Evolutionary conservation across 495 filamentous ascomycete genomes (phyloP).

Genomic region (Aspergillus olivimuriae): DNA sequence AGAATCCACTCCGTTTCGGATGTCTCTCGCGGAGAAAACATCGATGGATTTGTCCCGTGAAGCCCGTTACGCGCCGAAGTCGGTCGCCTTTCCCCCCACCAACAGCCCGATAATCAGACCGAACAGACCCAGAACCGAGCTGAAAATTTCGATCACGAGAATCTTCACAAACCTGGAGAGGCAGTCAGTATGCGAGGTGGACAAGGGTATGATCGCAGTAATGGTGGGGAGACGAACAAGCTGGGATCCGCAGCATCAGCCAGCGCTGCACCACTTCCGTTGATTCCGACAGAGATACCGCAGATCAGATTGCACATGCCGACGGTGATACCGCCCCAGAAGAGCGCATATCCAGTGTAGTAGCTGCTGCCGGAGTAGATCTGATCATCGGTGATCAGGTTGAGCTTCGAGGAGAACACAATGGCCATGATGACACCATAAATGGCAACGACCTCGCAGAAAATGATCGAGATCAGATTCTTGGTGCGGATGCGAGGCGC

Average conservation of each 20-base stretch:
- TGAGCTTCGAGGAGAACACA: constrained; percentile 85
- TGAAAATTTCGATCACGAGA: constrained; percentile 98
- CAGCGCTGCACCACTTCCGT: constrained; percentile 90
- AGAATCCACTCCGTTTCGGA: constrained; percentile 8
- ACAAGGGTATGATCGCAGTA: constrained; percentile 1
- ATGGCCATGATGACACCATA: constrained; percentile 99
- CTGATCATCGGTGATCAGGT: constrained; percentile 41
- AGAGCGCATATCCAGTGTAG: constrained; percentile 94
- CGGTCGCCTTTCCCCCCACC: constrained; percentile 70
- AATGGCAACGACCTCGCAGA: constrained; percentile 99
- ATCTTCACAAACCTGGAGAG: constrained; percentile 87
- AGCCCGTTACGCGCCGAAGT: constrained; percentile 52
- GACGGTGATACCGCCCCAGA: constrained; percentile 92
- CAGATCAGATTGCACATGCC: constrained; percentile 94
- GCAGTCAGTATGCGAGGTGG: constrained; percentile 16
- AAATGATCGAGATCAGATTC: constrained; percentile 99
- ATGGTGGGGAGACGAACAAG: constrained; percentile 53
- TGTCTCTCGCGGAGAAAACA: constrained; percentile 10
- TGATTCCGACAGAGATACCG: constrained; percentile 95
- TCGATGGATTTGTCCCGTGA: too few relatives aligned
- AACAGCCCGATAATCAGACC: constrained; percentile 92
- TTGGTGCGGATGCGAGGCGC: constrained; percentile 97
- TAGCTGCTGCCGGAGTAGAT: constrained; percentile 64
- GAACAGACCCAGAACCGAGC: constrained; percentile 95
- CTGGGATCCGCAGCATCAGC: constrained; percentile 92